phyloP scores from a whole-genome alignment of 257 asterid genomes.

The Salvia hispanica region DNA sequence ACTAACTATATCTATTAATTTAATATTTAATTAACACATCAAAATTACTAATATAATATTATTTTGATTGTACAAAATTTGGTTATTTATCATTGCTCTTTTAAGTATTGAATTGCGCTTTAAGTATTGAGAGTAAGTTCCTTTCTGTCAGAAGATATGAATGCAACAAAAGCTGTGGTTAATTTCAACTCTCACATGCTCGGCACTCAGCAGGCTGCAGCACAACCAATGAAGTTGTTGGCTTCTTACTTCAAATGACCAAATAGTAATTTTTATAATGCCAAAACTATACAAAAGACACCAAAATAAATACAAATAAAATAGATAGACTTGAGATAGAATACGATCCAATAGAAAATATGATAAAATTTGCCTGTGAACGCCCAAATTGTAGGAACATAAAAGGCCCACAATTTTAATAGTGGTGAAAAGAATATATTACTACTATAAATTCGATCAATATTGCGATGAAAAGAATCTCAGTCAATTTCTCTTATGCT shows the following conservation, averaged over 20 bases:
- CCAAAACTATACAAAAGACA: background rate
- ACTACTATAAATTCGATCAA: constrained; percentile 12
- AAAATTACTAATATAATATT: no score
- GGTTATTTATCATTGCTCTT: no score
- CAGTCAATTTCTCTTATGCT: background rate
- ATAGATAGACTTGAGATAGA: background rate
- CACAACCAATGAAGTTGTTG: constrained; percentile 20
- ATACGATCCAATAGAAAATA: constrained; percentile 36
- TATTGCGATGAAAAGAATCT: constrained; percentile 4
- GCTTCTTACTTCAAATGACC: constrained; percentile 15
- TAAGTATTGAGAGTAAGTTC: background rate
- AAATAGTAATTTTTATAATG: background rate
- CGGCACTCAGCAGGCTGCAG: no score
- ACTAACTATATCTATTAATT: no score
- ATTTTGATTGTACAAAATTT: no score
- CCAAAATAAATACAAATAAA: background rate
- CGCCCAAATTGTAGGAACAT: constrained; percentile 30
- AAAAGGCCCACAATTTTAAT: no score
- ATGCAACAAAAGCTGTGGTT: constrained; percentile 33
- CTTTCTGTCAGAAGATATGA: constrained; percentile 29
- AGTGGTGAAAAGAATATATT: no score
- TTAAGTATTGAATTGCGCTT: no score
- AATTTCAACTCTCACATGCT: constrained; percentile 38
- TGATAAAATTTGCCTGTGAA: constrained; percentile 29
- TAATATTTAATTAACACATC: no score